A percentile compares a stretch with the other conserved stretches of the same genome.
Conservation (phyloP, 176 grass and related monocot genomes). For the Oryza glaberrima region DNA sequence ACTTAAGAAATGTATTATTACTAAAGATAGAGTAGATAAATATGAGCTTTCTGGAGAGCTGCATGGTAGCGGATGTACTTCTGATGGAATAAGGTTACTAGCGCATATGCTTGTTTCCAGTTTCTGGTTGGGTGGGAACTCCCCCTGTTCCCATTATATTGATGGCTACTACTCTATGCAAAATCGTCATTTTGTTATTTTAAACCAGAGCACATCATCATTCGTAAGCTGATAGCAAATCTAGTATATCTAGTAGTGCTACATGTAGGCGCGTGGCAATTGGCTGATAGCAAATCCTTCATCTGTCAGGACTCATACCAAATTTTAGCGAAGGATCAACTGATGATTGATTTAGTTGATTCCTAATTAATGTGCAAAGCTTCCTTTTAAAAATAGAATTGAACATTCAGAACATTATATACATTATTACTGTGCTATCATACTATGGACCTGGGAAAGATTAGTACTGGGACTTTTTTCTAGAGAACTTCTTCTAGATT, state of each 20-base stretch:
- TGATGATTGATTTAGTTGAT: not conserved
- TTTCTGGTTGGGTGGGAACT: not conserved
- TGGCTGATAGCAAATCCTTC: constrained; percentile 12
- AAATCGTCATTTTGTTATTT: not conserved
- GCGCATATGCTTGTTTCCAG: not conserved
- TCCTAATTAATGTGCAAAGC: not conserved
- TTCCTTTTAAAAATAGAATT: not conserved
- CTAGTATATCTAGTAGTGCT: constrained; percentile 2
- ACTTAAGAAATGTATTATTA: not conserved
- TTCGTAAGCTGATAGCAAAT: no score
- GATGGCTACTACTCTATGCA: not conserved
- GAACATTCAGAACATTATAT: not conserved
- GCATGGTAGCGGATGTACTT: not conserved
- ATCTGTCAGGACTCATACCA: not conserved
- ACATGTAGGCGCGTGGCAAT: not conserved
- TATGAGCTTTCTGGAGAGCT: not conserved
- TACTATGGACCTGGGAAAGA: not conserved
- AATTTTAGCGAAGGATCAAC: not conserved
- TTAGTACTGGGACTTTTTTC: constrained; percentile 1
- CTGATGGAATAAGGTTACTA: constrained; percentile 3
- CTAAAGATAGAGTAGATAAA: not conserved
- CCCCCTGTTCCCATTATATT: not conserved
- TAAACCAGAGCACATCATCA: not conserved
- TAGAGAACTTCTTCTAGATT: not conserved
- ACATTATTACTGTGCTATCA: not conserved